These are phyloP conservation scores for Effrenium voratum DNA, from an alignment of 73 alveolate species.

Conservation along the genomic window DNA sequence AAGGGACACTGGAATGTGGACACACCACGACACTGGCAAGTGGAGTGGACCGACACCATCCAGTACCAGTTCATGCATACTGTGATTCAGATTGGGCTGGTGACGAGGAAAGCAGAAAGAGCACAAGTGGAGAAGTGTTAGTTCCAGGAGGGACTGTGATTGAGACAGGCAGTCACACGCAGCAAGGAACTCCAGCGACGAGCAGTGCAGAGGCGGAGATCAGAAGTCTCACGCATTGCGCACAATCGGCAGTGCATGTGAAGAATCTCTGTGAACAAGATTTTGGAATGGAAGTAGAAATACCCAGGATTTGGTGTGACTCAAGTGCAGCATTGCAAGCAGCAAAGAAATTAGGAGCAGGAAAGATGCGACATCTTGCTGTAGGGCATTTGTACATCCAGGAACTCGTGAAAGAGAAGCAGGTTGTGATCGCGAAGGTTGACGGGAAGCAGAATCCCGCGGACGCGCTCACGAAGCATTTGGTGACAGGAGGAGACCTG, in stretches of 20 bases:
- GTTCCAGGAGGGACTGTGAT: slow-evolving; percentile 47
- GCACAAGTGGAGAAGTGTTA: not conserved
- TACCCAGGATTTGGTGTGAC: slow-evolving; percentile 30
- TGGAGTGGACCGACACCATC: not conserved
- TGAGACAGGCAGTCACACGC: slow-evolving; percentile 19
- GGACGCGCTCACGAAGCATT: not conserved
- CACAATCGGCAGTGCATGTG: not conserved
- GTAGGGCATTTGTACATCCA: not conserved
- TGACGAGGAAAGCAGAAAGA: not conserved
- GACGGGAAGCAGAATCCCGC: not conserved
- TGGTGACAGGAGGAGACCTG: not conserved
- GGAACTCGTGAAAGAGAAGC: not conserved
- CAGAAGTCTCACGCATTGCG: not conserved
- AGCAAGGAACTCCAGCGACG: slow-evolving; percentile 35
- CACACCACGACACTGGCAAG: not conserved
- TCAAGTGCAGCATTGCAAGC: slow-evolving; percentile 26
- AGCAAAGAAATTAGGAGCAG: not conserved
- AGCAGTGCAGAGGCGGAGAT: slow-evolving; percentile 39
- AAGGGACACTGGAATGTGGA: not conserved
- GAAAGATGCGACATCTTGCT: slow-evolving; percentile 14
- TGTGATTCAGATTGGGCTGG: slow-evolving; percentile 25
- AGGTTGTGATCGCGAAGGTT: not conserved
- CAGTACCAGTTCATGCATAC: not conserved
- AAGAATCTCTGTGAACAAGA: not conserved
- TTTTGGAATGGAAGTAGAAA: slow-evolving; percentile 5